These are phyloP conservation scores for Fragaria iinumae DNA, from an alignment of 306 rosid species.

Conservation along the genomic window DNA sequence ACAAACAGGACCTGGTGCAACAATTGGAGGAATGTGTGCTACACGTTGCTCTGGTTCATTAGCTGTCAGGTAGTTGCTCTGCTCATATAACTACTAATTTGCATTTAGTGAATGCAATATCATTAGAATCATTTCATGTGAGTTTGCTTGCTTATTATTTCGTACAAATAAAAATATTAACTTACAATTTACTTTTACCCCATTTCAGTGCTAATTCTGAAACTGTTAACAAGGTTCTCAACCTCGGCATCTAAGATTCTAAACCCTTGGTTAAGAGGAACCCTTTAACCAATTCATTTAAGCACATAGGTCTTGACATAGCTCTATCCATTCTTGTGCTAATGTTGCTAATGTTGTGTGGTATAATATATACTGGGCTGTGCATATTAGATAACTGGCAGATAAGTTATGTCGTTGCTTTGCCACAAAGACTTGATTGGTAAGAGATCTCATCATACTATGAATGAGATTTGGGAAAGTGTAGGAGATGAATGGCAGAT, in stretches of 20 bases:
- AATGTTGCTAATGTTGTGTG: not conserved
- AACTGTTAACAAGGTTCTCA: not conserved
- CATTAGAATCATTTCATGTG: not conserved
- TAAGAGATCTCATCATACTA: not conserved
- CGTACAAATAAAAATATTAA: not conserved
- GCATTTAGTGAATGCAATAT: not conserved
- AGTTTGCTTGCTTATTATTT: not conserved
- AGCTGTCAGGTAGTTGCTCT: conserved; percentile 75
- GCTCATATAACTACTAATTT: not conserved
- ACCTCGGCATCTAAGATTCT: not conserved
- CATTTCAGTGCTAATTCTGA: not conserved
- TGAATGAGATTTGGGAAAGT: not conserved
- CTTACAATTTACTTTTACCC: not conserved
- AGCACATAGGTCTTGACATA: not conserved
- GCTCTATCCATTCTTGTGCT: not conserved
- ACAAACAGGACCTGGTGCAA: conserved; percentile 89
- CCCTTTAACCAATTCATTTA: not conserved
- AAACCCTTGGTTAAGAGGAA: not conserved
- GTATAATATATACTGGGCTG: not conserved
- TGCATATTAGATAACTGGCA: not conserved
- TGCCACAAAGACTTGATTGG: not conserved
- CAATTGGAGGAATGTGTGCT: conserved; percentile 99
- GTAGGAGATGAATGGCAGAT: not conserved
- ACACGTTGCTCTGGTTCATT: conserved; percentile 98
- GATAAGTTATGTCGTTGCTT: not conserved